Base-by-base conservation (phyloP, 352 stramenopile species). In the Halophytophthora polymorphica region DNA sequence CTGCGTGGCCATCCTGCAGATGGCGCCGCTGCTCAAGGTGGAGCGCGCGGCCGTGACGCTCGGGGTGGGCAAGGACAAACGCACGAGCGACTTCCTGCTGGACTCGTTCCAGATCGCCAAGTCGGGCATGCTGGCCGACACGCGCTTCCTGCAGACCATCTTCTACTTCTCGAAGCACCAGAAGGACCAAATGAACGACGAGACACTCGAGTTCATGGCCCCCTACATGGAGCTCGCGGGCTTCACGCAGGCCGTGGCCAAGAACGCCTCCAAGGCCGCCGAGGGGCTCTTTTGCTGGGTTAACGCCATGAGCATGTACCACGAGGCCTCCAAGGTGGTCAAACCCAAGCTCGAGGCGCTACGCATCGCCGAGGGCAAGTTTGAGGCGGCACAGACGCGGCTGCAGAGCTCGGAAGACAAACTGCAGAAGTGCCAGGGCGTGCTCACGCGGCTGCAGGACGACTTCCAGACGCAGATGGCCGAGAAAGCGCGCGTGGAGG, bases 301-400 rank as follows among this genome's bases (percentile, higher is more conserved):
- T 12, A 77, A 84, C 28, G 90, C 90, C 1, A 97, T 97, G 88
- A 90, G 68, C 45, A 85, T 94, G 68, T 97, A 97, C 53, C 82
- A 97, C 58, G 82, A 94, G 49, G 90, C 88, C 0, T 94, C 82
- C 1, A 97, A 96, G 50, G 83, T 97, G n/a, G 89, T 98, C 1
- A 96, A 96, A 58, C 90, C 90, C 1, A 97, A 97, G 54, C 71
- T 97, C 3, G 90, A 97, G 63, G 84, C 85, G n/a, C 63, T 98
- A n/a, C 58, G 79, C 4, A 81, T 96, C 17, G 79, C 87, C 2
- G 86, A 96, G 53, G 86, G 86, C 3, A 86, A 86, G 43, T 86
- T 97, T 31, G 83, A 93, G 49, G 83, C 83, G 2, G 88, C 88
- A 11, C 83, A 96, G 29, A 56, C 69, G 12, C 80, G 78, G 31